Conservation (phyloP, 2,329 filamentous ascomycete genomes). For the Penicillium frequentans region DNA sequence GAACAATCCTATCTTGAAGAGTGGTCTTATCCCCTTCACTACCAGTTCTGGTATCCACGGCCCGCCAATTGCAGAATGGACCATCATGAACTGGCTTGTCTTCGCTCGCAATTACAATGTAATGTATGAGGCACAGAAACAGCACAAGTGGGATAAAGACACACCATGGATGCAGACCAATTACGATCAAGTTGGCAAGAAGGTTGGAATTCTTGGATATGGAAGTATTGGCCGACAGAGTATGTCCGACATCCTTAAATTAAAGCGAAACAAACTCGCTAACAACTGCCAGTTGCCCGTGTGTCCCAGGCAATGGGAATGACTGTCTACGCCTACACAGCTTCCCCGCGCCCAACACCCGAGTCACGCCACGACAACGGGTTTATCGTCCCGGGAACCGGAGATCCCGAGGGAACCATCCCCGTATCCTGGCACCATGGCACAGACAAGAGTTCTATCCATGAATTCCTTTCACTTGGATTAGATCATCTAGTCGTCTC, state of each 20-base stretch:
- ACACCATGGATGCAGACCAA: constrained; percentile 27
- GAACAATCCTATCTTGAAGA: constrained; percentile 54
- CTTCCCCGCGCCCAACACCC: constrained; percentile 65
- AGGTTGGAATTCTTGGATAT: constrained; percentile 62
- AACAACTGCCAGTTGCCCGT: constrained; percentile 45
- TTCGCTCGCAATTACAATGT: constrained; percentile 55
- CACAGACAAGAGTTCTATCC: constrained; percentile 51
- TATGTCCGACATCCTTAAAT: constrained; percentile 25
- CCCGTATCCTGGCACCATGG: constrained; percentile 60
- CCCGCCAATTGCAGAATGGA: constrained; percentile 68
- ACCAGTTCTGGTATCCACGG: constrained; percentile 60
- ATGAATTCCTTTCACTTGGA: constrained; percentile 55
- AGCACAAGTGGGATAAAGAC: constrained; percentile 50
- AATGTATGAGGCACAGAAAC: constrained; percentile 59
- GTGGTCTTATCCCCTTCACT: constrained; percentile 54
- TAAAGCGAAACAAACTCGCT: background rate
- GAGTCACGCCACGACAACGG: constrained; percentile 63
- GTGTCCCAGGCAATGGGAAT: constrained; percentile 67
- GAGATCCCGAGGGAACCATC: constrained; percentile 57
- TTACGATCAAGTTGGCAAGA: constrained; percentile 58
- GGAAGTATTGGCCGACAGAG: constrained; percentile 63
- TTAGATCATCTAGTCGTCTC: constrained; percentile 59
- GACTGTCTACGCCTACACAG: constrained; percentile 73
- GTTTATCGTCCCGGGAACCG: constrained; percentile 68
- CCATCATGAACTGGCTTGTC: constrained; percentile 62